Evolutionary conservation across 352 stramenopile species (phyloP).

Genomic region (Elongisporangium senticosum): DNA sequence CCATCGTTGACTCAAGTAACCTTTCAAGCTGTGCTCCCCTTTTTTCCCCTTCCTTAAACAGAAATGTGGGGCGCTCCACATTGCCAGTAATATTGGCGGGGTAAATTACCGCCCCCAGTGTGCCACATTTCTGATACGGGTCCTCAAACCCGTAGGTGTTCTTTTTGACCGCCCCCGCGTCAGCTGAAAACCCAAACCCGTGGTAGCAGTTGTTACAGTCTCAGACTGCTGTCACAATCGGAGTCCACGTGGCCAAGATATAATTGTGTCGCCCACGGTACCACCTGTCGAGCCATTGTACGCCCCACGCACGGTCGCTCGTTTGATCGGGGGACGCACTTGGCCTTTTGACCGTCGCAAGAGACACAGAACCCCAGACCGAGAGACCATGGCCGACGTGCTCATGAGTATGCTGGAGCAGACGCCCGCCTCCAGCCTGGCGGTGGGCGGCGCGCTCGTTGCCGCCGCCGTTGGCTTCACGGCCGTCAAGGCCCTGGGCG

Average conservation of each 20-base stretch:
- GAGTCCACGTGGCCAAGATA: constrained; percentile 2
- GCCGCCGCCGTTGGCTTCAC: constrained; percentile 62
- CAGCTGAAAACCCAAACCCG: neutral
- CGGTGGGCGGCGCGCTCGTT: constrained; percentile 62
- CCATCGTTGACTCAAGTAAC: constrained; percentile 16
- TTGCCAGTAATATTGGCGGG: neutral
- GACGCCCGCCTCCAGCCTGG: constrained; percentile 50
- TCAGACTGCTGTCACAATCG: neutral
- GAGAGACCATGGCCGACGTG: constrained; percentile 44
- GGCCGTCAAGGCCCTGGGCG: constrained; percentile 56
- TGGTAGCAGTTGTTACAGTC: neutral
- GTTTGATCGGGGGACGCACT: neutral
- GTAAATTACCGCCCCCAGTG: neutral
- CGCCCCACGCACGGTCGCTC: neutral
- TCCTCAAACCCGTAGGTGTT: neutral
- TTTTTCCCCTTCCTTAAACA: neutral
- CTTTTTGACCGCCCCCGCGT: neutral
- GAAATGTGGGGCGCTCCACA: constrained; percentile 1
- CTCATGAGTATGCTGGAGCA: constrained; percentile 63
- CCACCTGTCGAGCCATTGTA: constrained; percentile 2
- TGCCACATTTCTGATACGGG: neutral
- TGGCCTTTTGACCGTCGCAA: neutral
- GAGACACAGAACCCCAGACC: constrained; percentile 7
- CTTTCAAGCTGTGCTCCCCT: neutral
- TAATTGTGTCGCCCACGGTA: constrained; percentile 5